Evolutionary conservation across 2,329 filamentous ascomycete species (phyloP), one percentile per base, ranked within the genome.

Genomic region (Beauveria varroae): DNA sequence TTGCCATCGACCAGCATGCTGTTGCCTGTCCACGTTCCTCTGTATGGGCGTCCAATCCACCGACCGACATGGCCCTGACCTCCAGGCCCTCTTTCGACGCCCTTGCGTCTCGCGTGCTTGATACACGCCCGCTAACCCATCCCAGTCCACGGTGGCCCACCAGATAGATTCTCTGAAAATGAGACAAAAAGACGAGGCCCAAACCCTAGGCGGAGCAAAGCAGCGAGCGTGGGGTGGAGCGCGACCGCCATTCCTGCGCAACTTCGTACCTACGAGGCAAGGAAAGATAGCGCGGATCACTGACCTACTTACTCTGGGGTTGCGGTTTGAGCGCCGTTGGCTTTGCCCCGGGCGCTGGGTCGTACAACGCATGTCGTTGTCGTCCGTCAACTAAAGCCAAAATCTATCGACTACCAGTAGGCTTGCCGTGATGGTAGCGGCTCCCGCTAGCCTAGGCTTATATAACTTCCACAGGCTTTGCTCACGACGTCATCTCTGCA

Each of bases 241-340:
- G 57, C 34, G 18, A 47, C 37, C 47, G 47, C 22, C 24, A 52
- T 41, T 58, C 22, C 30, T n/a, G 30, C 30, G 10, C 30, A 34
- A 10, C 30, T 34, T 34, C 30, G 30, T 34, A 12, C 30, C 30
- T 30, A 30, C 9, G 24, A 26, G 18, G 12, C 24, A 41, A 28
- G 30, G 3, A 24, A 34, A 59, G 44, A 59, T n/a, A 41, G 37
- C 57, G 37, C 47, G 52, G 47, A 59, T 52, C 57, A 50, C 34
- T 14, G 34, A 26, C 18, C 47, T 30, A 52, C 26, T 34, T 44
- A 34, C 10, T 34, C 30, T 43, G 57, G 37, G 37, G 47, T 44
- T 51, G 22, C 44, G 37, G 44, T 37, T 59, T 18, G 37, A 52
- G 24, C 46, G 46, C 47, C 57, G 57, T 59, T 59, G 57, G 47